Evolutionary conservation across 176 grass and related monocot genomes (phyloP).

Genomic region (Eleusine coracana): DNA sequence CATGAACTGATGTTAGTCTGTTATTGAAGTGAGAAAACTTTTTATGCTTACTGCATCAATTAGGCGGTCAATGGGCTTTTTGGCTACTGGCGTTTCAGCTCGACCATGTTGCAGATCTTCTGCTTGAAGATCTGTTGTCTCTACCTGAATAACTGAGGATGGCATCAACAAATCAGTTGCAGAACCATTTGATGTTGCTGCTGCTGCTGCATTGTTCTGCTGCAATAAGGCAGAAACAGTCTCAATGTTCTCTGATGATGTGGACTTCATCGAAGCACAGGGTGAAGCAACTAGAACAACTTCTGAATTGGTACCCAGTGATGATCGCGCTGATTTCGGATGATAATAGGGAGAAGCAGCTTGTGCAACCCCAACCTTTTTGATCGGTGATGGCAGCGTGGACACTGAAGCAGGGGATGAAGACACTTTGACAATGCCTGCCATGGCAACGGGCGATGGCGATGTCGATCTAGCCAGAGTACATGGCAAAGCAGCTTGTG

Average conservation of each 20-base stretch:
- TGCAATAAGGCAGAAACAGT: not conserved
- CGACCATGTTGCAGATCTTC: not conserved
- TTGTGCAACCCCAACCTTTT: not conserved
- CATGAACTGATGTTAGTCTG: not conserved
- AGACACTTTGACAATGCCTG: not conserved
- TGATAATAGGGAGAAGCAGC: not conserved
- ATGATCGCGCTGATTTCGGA: not conserved
- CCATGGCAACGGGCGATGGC: not conserved
- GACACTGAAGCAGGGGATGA: not conserved
- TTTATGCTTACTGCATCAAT: conserved; percentile 28
- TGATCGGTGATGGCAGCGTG: not conserved
- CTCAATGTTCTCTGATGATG: not conserved
- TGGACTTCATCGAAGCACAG: not conserved
- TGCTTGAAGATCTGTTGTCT: not conserved
- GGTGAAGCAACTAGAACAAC: not conserved
- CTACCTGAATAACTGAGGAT: not conserved
- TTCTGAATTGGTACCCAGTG: not conserved
- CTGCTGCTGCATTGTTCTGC: not conserved
- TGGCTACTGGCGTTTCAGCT: not conserved
- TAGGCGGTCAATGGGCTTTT: conserved; percentile 29
- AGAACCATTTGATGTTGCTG: not conserved
- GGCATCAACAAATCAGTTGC: not conserved
- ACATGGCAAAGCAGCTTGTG: not conserved
- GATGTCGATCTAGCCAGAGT: not conserved
- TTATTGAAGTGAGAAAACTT: not conserved